Conservation (phyloP, 805 yeast genomes). For the Jamesozyma spencerorum region DNA sequence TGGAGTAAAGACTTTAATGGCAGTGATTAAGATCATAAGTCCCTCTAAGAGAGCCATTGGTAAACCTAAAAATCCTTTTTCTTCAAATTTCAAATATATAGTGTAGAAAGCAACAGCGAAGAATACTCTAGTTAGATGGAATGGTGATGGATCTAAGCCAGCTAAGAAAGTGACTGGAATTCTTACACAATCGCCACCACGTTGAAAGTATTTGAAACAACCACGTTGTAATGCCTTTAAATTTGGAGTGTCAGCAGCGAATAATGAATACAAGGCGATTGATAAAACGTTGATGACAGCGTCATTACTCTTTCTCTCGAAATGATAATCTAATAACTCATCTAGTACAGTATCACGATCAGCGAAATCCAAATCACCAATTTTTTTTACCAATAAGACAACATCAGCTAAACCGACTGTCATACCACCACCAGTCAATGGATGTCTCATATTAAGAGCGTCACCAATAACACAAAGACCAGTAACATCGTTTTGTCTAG, state of each 20-base stretch:
- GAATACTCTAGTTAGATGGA: constrained; percentile 71
- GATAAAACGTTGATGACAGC: constrained; percentile 85
- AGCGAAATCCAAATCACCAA: constrained; percentile 35
- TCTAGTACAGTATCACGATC: constrained; percentile 50
- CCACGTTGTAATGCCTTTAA: constrained; percentile 71
- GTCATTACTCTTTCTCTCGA: constrained; percentile 66
- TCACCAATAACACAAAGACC: constrained; percentile 87
- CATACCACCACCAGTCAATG: constrained; percentile 98
- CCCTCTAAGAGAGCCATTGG: constrained; percentile 67
- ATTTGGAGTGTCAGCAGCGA: constrained; percentile 72
- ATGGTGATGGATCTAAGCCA: constrained; percentile 73
- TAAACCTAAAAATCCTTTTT: constrained; percentile 55
- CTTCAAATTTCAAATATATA: constrained; percentile 56
- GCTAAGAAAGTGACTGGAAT: constrained; percentile 79
- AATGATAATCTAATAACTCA: constrained; percentile 59
- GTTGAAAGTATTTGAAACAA: constrained; percentile 75
- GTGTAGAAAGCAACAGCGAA: constrained; percentile 84
- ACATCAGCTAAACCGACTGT: constrained; percentile 90
- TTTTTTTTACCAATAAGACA: constrained; percentile 48
- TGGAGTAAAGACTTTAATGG: constrained; percentile 73
- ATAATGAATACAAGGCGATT: constrained; percentile 78
- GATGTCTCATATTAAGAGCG: constrained; percentile 95
- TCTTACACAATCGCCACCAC: constrained; percentile 71
- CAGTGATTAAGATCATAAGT: constrained; percentile 59
- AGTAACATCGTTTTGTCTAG: constrained; percentile 55